Conservation (phyloP, 2,329 filamentous ascomycete species). For the Colletotrichum somersetense region DNA sequence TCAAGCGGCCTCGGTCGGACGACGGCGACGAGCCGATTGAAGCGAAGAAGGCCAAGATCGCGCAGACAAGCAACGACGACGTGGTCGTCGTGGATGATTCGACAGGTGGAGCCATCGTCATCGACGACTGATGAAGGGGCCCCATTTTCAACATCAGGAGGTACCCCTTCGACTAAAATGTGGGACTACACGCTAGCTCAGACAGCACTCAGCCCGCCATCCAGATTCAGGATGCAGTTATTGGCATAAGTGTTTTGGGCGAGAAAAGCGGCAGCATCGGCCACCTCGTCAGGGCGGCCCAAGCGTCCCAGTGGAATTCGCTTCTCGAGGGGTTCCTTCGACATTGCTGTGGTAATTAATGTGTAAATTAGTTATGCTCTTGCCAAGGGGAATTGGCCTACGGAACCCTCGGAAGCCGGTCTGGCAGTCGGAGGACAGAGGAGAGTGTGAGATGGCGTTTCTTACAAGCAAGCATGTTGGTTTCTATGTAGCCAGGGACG, state of each 20-base stretch:
- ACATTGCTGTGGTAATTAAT: constrained; percentile 40
- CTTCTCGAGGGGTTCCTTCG: constrained; percentile 47
- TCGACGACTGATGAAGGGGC: constrained; percentile 65
- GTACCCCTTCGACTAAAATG: constrained; percentile 1
- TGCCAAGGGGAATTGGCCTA: constrained; percentile 1
- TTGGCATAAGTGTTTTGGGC: constrained; percentile 85
- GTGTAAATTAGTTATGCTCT: constrained; percentile 56
- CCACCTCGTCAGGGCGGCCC: constrained; percentile 77
- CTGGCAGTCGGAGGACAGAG: not conserved
- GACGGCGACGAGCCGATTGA: constrained; percentile 54
- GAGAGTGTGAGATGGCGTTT: constrained; percentile 10
- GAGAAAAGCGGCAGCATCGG: constrained; percentile 85
- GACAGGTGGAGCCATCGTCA: constrained; percentile 73
- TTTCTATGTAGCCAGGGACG: constrained; percentile 85
- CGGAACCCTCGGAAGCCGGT: constrained; percentile 15
- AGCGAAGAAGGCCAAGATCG: constrained; percentile 64
- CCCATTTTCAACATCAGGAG: constrained; percentile 17
- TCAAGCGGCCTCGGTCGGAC: constrained; percentile 63
- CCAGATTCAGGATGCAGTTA: constrained; percentile 87
- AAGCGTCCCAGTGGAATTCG: constrained; percentile 64
- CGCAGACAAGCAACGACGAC: constrained; percentile 56
- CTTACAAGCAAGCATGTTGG: constrained; percentile 81
- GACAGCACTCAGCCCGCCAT: constrained; percentile 82
- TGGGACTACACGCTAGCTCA: constrained; percentile 51
- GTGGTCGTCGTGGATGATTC: constrained; percentile 51